Evolutionary conservation across 352 stramenopile species (phyloP), one percentile per base, ranked within the genome.

Genomic region (Phytophthora chlamydospora): DNA sequence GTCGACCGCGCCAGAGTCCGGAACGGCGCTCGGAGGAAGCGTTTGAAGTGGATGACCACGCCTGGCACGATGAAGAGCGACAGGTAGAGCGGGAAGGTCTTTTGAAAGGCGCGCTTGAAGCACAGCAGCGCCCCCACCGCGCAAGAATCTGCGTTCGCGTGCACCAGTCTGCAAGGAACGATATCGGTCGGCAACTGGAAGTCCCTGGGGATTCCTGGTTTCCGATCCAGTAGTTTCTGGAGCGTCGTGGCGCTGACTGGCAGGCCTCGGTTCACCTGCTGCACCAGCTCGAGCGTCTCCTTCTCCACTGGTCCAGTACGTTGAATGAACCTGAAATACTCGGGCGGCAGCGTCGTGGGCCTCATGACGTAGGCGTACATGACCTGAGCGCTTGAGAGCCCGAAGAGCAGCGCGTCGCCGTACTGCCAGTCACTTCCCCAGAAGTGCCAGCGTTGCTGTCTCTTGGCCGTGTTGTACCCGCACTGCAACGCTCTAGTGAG

Each of bases 281-380:
- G 82, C 48, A 91, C 83, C 17, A 93, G 73, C 14, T 86, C 60
- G 11, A 93, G 63, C 54, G 85, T 80, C 46, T 92, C 78, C 36
- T 62, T 42, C 47, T 89, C 70, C 13, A 91, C 77, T 0, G 86
- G 86, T 0, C 86, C 82, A 0, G 86, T 91, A 21, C 74, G 76
- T 17, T 90, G 73, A 51, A 95, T 95, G 69, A 95, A 95, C 19
- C 77, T 68, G n/a, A 90, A 90, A 60, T 95, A 95, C 51, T 91
- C 86, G 13, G 73, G 57, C 11, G 86, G 86, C 41, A 95, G 49
- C 19, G 83, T 91, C 33, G 42, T 53, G 9, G 86, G 86, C 11
- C 86, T 75, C 78, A 95, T 90, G 36, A 95, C 76, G 62, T 89
- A 95, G 21, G 83, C 81, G 73, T 95, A 95, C 86, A 95, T 95